These are phyloP conservation scores for Emmonsia crescens DNA, from an alignment of 2,329 filamentous ascomycete species.

Conservation along the genomic window DNA sequence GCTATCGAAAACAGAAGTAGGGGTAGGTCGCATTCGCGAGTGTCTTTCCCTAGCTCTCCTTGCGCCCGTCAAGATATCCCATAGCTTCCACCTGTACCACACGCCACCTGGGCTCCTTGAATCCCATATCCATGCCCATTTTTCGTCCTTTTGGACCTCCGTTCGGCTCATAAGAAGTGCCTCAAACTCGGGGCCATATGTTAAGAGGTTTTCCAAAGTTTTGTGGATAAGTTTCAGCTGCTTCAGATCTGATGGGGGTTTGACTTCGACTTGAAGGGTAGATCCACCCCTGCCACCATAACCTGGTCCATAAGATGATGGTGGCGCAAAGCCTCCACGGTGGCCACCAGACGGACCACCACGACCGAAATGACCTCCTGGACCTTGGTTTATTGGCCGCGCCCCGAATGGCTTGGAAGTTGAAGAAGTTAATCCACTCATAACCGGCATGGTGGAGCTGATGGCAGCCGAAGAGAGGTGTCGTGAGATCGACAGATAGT, in stretches of 20 bases:
- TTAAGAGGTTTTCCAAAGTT: slow-evolving; percentile 67
- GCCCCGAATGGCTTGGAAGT: slow-evolving; percentile 66
- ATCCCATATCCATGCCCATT: slow-evolving; percentile 92
- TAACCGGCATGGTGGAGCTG: slow-evolving; percentile 42
- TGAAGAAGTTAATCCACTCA: slow-evolving; percentile 36
- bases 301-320: slow-evolving; percentile 52
- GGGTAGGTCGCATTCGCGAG: slow-evolving; percentile 39
- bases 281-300: slow-evolving; percentile 41
- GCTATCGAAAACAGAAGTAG: slow-evolving; percentile 57
- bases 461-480: slow-evolving; percentile 69
- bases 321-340: slow-evolving; percentile 62
- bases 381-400: slow-evolving; percentile 47
- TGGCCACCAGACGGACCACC: slow-evolving; percentile 40
- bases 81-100: slow-evolving; percentile 88
- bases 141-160: slow-evolving; percentile 74
- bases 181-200: slow-evolving; percentile 78
- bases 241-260: slow-evolving; percentile 64
- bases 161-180: slow-evolving; percentile 79
- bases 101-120: slow-evolving; percentile 65
- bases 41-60: slow-evolving; percentile 26
- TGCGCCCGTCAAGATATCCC: slow-evolving; percentile 68
- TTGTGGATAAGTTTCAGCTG: slow-evolving; percentile 78
- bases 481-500: slow-evolving; percentile 67
- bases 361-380: slow-evolving; percentile 38
- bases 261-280: slow-evolving; percentile 57